Conservation (phyloP, 2,329 filamentous ascomycete genomes). For the Hypoxylon sp. region DNA sequence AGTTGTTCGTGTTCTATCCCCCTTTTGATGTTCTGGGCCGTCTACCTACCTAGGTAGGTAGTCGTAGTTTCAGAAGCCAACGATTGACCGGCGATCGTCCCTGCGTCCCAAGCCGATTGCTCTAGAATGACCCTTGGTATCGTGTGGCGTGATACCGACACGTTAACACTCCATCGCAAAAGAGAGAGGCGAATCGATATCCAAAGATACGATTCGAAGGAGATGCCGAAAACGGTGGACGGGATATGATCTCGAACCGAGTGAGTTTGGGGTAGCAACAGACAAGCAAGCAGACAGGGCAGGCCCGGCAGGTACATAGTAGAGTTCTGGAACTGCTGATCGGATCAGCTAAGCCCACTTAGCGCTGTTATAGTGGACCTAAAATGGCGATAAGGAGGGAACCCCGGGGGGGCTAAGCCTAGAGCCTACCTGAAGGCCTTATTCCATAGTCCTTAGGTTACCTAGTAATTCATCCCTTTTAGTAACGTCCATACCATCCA, state of each 20-base stretch:
- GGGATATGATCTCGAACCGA: conserved; percentile 28
- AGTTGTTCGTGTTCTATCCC: conserved; percentile 28
- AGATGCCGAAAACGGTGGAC: conserved; percentile 39
- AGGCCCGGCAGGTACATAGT: neutral
- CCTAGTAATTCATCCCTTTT: neutral
- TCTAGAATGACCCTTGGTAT: conserved; percentile 25
- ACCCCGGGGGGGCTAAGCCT: conserved; percentile 1
- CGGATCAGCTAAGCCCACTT: conserved; percentile 35
- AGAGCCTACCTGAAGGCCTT: neutral
- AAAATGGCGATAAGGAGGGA: conserved; percentile 21
- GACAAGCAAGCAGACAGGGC: too few species aligned
- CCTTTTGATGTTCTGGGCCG: conserved; percentile 32
- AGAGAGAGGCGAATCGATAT: conserved; percentile 17
- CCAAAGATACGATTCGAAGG: conserved; percentile 21
- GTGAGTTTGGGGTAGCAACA: conserved; percentile 27
- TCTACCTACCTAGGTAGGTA: conserved; percentile 21
- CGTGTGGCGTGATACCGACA: conserved; percentile 35
- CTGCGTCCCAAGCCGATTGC: conserved; percentile 10
- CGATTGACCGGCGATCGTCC: conserved; percentile 28
- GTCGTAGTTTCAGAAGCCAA: conserved; percentile 16
- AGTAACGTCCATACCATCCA: too few species aligned
- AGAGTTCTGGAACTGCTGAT: neutral
- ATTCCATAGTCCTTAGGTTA: too few species aligned
- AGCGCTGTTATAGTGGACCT: conserved; percentile 8
- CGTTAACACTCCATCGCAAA: neutral